Conservation (phyloP, 129 eudicot species). For the Tagetes erecta region DNA sequence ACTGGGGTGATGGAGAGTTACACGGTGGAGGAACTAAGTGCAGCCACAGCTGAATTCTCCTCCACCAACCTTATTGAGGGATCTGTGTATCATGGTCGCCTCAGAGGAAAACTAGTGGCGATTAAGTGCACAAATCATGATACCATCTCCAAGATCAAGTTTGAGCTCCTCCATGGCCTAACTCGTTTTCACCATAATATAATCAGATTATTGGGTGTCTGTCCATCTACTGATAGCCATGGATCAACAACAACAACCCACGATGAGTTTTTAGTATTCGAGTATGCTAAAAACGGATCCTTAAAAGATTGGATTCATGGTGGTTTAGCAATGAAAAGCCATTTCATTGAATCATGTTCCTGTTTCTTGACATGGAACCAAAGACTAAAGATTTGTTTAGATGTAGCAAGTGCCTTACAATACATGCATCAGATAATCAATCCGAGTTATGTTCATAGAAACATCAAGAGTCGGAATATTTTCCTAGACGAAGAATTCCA, state of each 20-base stretch:
- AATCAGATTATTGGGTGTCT: slow-evolving; percentile 60
- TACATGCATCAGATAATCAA: slow-evolving; percentile 72
- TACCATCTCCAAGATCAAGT: slow-evolving; percentile 54
- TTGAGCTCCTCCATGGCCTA: slow-evolving; percentile 51
- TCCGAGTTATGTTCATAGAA: slow-evolving; percentile 64
- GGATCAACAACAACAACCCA: neutral
- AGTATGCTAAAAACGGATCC: slow-evolving; percentile 86
- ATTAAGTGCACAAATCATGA: slow-evolving; percentile 47
- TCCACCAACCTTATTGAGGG: slow-evolving; percentile 70
- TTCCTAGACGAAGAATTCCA: slow-evolving; percentile 82
- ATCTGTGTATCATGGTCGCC: slow-evolving; percentile 73
- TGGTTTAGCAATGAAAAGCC: slow-evolving; percentile 91
- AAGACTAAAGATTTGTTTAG: slow-evolving; percentile 78
- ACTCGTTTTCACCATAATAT: slow-evolving; percentile 70
- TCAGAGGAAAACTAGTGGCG: slow-evolving; percentile 71
- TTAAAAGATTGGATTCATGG: slow-evolving; percentile 96
- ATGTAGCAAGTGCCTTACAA: slow-evolving; percentile 76
- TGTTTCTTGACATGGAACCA: slow-evolving; percentile 88
- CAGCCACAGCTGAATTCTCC: slow-evolving; percentile 72
- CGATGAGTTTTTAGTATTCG: slow-evolving; percentile 56
- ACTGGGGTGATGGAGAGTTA: slow-evolving; percentile 57
- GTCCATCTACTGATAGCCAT: slow-evolving; percentile 18
- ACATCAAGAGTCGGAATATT: slow-evolving; percentile 72
- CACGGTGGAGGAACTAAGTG: slow-evolving; percentile 57
- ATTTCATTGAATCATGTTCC: slow-evolving; percentile 78